Base-by-base conservation (phyloP, 352 stramenopile species). In the Phytophthora brassicae region DNA sequence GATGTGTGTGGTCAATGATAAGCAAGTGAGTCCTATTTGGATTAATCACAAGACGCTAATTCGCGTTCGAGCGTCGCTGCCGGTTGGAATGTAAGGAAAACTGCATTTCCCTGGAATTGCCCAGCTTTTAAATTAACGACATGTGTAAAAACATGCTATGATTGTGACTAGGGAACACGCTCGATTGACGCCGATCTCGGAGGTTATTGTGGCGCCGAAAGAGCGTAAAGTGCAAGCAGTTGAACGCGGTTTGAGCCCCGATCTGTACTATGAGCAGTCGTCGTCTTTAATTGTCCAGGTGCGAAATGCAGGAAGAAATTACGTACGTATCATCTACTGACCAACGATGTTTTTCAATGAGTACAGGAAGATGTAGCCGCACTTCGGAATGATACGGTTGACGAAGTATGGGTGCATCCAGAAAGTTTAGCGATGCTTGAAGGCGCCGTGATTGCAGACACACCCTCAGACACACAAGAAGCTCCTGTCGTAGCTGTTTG, bases 1-100 rank as follows among this genome's bases (percentile, higher is more conserved):
- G 84, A 92, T 92, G 51, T 95, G 84, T 47, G 88, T 96, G 22
- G 84, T 95, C 12, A 94, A 94, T 64, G 75, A 94, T 58, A 88
- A 88, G 53, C 87, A 92, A 74, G 74, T 92, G 54, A 89, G 74
- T 50, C 86, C 89, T 4, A 90, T 92, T 53, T 90, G 81, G 76
- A 74, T 94, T 48, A 88, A 92, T 35, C 75, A 90, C 44, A 86
- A 89, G 63, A 80, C 84, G 16, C 66, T 94, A 20, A 89, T 94
- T 50, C 83, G 79, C 36, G 73, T 94, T 26, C 68, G 74, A 5
- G 75, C 76, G 19, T 76, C 74, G 7, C 74, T 94, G 1, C 74
- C 82, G 6, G 56, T 77, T 38, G 82, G 84, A 66, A 81, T 90
- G 85, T 94, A 72, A 53, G 81, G 73, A 1, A 16, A 48, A 8